Conservation (phyloP, 306 rosid genomes). For the Trifolium dubium region DNA sequence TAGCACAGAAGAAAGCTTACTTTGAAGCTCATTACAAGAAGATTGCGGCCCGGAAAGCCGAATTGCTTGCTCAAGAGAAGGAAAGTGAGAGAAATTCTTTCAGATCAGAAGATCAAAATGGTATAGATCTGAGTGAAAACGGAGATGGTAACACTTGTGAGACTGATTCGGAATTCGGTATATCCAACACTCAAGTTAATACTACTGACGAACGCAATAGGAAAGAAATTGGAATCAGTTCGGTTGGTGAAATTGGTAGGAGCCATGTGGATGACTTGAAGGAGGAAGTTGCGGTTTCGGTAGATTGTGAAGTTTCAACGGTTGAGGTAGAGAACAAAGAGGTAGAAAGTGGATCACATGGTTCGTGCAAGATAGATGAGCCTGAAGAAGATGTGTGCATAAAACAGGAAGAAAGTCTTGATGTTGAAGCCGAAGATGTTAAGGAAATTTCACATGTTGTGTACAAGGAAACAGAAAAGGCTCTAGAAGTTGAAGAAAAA, state of each 20-base stretch:
- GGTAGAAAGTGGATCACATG: conserved; percentile 41
- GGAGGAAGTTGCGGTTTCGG: conserved; percentile 48
- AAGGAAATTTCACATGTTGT: conserved; percentile 52
- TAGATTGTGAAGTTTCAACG: conserved; percentile 45
- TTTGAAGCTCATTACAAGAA: conserved; percentile 97
- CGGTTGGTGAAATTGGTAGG: conserved; percentile 43
- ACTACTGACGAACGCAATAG: conserved; percentile 34
- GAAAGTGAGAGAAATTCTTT: conserved; percentile 48
- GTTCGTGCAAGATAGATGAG: conserved; percentile 47
- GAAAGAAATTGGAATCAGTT: conserved; percentile 42
- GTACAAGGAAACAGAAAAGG: conserved; percentile 49
- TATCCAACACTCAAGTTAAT: conserved; percentile 40
- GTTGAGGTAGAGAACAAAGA: conserved; percentile 53
- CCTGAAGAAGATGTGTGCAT: conserved; percentile 48
- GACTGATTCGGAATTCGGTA: conserved; percentile 46
- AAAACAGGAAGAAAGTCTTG: conserved; percentile 49
- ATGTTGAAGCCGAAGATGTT: conserved; percentile 47
- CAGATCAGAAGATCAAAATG: conserved; percentile 52
- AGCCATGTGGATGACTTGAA: conserved; percentile 42
- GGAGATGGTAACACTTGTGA: background rate
- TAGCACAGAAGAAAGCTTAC: conserved; percentile 91
- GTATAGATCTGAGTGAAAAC: conserved; percentile 52
- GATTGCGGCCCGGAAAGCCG: conserved; percentile 87
- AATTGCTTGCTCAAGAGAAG: conserved; percentile 72
- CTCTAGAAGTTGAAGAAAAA: conserved; percentile 55